Conservation (phyloP, 345 rosid genomes). For the Ceriops zippeliana region DNA sequence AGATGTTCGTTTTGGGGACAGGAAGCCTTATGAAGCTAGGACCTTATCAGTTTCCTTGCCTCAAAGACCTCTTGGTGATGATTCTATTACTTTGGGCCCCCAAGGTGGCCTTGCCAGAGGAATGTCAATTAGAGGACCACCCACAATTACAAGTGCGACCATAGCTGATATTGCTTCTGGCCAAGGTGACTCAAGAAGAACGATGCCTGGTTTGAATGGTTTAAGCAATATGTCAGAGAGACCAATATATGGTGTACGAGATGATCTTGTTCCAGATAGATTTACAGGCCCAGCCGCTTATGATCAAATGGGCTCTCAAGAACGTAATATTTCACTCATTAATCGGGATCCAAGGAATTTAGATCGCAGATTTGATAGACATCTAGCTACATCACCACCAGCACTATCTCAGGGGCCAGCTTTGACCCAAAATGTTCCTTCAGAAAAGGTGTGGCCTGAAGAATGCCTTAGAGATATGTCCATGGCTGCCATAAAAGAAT, state of each 20-base stretch:
- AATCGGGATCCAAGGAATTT: conserved; percentile 46
- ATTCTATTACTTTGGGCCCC: conserved; percentile 82
- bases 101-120: conserved; percentile 98
- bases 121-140: conserved; percentile 70
- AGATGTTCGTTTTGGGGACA: conserved; percentile 74
- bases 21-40: conserved; percentile 67
- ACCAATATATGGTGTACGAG: conserved; percentile 38
- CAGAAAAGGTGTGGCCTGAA: conserved; percentile 53
- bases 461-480: conserved; percentile 58
- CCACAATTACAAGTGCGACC: conserved; percentile 32
- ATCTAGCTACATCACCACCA: conserved; percentile 44
- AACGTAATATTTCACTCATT: conserved; percentile 41
- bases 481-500: conserved; percentile 79
- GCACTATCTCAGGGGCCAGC: conserved; percentile 40
- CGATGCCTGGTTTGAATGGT: conserved; percentile 55
- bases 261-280: conserved; percentile 50
- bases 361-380: conserved; percentile 50
- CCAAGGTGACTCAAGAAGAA: conserved; percentile 58
- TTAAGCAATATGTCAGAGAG: conserved; percentile 41
- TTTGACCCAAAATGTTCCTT: conserved; percentile 37
- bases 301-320: conserved; percentile 50
- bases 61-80: conserved; percentile 65
- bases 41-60: conserved; percentile 67
- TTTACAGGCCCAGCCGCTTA: conserved; percentile 41
- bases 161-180: conserved; percentile 45